Conservation (phyloP, 2,329 filamentous ascomycete genomes). For the Orbilia quercus region DNA sequence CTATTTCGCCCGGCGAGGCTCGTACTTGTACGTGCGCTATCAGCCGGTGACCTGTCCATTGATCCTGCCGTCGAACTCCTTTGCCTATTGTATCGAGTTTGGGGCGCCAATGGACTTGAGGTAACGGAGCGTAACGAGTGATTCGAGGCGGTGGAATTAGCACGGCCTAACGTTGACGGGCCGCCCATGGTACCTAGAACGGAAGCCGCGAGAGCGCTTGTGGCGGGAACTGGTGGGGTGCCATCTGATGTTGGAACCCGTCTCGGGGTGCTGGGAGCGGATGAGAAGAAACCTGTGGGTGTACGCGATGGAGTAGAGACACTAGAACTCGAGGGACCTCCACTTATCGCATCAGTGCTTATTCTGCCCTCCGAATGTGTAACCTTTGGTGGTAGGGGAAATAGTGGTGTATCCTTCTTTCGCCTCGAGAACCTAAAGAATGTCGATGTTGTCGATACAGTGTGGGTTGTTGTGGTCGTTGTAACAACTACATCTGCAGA, state of each 20-base stretch:
- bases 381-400: constrained; percentile 85
- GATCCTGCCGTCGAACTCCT: constrained; percentile 92
- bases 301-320: constrained; percentile 29
- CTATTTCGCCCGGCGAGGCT: constrained; percentile 78
- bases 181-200: constrained; percentile 61
- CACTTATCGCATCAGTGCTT: constrained; percentile 40
- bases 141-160: constrained; percentile 73
- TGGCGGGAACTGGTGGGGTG: constrained; percentile 26
- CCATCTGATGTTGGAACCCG: constrained; percentile 45
- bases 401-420: constrained; percentile 80
- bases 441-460: constrained; percentile 72
- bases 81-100: constrained; percentile 44
- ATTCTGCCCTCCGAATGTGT: constrained; percentile 59
- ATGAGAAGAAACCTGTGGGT: constrained; percentile 30
- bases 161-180: constrained; percentile 67
- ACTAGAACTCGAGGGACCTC: constrained; percentile 33
- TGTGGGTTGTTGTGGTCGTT: constrained; percentile 73
- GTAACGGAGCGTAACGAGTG: constrained; percentile 69
- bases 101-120: constrained; percentile 44
- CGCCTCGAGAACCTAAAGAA: constrained; percentile 84
- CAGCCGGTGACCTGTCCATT: constrained; percentile 65
- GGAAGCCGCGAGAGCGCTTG: constrained; percentile 64
- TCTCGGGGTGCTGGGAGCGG: constrained; percentile 34
- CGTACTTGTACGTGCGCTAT: constrained; percentile 54
- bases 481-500: constrained; percentile 74